Evolutionary conservation across 768 basidiomycete genomes (phyloP), one percentile per base, ranked within the genome.

Genomic region (Lanmaoa pseudosensibilis): DNA sequence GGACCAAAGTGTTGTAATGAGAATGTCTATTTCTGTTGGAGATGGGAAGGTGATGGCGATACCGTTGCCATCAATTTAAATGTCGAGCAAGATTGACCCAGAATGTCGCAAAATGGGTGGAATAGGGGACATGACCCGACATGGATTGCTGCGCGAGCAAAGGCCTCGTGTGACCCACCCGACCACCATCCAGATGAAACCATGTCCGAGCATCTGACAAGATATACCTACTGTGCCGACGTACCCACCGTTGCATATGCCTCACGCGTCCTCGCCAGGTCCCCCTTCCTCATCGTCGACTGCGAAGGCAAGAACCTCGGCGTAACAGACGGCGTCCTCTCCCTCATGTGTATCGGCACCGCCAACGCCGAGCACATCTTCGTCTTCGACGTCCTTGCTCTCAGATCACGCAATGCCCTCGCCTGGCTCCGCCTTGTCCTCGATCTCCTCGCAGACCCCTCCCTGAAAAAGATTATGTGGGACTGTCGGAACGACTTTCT

Each of bases 401-500:
- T 76, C 49, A 46, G 7, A 2, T 37, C 59, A 2, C 57, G 50
- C 34, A 49, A 61, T 6, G 57, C 61, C n/a, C 41, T 62, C 47
- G 32, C 61, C 0, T 58, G 59, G 46, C 61, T 77, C 19, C 54
- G 62, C 2, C 56, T 54, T 18, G 55, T 78, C 15, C 52, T 69
- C 8, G 48, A 56, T 18, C 56, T 76, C 15, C 69, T 79, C 47
- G 59, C 57, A 23, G 63, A 71, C 37, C 60, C 65, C 13, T 33
- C 45, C 2, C 58, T 76, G 36, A 64, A 67, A 32, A 79, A 78
- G 60, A 58, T 79, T 56, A 73, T 76, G 57, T 79, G 74, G 71
- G 78, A 79, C 58, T 77, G 76, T 12, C 68, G 77, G 2, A 72
- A 72, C 62, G 78, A 78, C 60, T 75, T 64, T 61, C 61, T 72